Base-by-base conservation (phyloP, 768 basidiomycete species). In the Suillus subluteus region DNA sequence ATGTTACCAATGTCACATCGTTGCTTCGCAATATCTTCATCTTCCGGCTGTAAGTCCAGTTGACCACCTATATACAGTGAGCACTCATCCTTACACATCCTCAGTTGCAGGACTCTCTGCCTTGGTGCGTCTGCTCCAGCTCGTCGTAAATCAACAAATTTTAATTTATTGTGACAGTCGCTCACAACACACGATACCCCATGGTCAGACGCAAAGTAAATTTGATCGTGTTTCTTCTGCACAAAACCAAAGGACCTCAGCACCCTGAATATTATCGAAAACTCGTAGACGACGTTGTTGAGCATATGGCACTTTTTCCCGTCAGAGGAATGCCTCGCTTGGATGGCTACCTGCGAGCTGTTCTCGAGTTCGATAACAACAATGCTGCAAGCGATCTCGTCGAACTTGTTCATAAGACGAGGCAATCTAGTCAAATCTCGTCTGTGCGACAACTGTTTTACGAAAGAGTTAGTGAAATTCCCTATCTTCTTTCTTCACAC, bases 31-130 rank as follows among this genome's bases (percentile, higher is more conserved):
- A 74, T 30, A 72, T 82, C 0, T 87, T 85, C 67, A 79, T 81
- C 11, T 76, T 80, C 23, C 79, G 86, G 55, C 73, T 87, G 86
- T 88, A 68, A 67, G 86, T 77, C 12, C 26, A 8, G 6, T 43
- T 18, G 13, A n/a, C 37, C 62, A 30, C 5, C 26, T 30, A 12
- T 41, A 6, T 16, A 61, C 1, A 12, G 11, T 62, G 30, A 23
- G 35, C 64, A n/a, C 18, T 52, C 41, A n/a, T 35, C 64, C 12
- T 11, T 56, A 56, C 12, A 70, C 23, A 64, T 21, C 3, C 48
- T 63, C 54, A 88, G 87, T n/a, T 87, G 84, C 68, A 77, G 80
- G 67, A 78, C 79, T 8, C 69, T 88, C 3, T 83, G 82, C 65
- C 71, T 88, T 43, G 68, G 88, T 88, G 72, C 54, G 84, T 80